phyloP scores from a whole-genome alignment of 192 early-diverging fungal genomes.

The Coemansia umbellata region DNA sequence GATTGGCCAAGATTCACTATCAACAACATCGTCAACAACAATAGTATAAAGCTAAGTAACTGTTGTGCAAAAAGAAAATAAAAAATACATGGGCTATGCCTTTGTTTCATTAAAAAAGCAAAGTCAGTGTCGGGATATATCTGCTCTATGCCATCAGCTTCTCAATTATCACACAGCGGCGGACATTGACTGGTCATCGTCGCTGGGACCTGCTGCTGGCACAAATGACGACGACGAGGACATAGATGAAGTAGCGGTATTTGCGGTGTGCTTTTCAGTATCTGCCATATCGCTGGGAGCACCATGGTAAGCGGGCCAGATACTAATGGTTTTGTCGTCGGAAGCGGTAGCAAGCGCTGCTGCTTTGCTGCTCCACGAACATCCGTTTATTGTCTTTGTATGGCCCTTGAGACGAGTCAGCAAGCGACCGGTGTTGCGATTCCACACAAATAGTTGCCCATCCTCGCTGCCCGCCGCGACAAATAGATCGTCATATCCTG shows the following conservation, averaged over 20 bases:
- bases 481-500: constrained; percentile 76
- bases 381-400: constrained; percentile 37
- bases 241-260: constrained; percentile 1
- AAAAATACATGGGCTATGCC: no score
- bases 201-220: neutral
- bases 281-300: constrained; percentile 28
- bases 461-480: constrained; percentile 91
- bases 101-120: no score
- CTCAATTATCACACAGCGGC: neutral
- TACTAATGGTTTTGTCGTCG: constrained; percentile 45
- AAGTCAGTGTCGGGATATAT: no score
- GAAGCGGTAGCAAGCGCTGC: constrained; percentile 41
- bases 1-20: no score
- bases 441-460: constrained; percentile 45
- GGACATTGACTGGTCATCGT: constrained; percentile 11
- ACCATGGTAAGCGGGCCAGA: constrained; percentile 46
- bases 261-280: neutral
- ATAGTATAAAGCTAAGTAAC: no score
- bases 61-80: no score
- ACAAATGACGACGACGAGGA: neutral
- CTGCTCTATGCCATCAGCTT: no score
- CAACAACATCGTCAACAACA: no score
- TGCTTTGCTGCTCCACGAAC: constrained; percentile 29
- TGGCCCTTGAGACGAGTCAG: constrained; percentile 38
- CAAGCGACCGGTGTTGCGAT: constrained; percentile 29